Base-by-base conservation (phyloP, 495 filamentous ascomycete genomes). In the Penicillium angulare region DNA sequence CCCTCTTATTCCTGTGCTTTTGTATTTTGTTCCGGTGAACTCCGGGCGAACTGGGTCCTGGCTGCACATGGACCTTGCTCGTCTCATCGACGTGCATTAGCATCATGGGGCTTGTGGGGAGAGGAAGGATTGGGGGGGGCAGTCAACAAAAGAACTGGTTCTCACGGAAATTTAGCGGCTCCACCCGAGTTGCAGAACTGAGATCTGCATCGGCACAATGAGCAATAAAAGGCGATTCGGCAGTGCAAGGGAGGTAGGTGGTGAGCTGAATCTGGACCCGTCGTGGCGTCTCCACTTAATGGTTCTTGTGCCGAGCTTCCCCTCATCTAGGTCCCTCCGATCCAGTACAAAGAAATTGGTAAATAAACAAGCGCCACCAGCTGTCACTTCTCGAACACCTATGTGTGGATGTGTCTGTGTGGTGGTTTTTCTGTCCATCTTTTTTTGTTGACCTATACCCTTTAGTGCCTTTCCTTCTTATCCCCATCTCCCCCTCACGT, bases 21-120 rank as follows among this genome's bases (percentile, higher is more conserved):
- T 27, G 32, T 48, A 2, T 44, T 18, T 34, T 27, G 32, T 48
- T 48, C 45, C 45, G 45, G 54, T 34, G 22, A 41, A 52, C 27
- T 50, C 53, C 54, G 54, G 7, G 32, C 22, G 15, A 16, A 15
- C 32, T 52, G 47, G 26, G 35, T 1, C 32, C 15, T 43, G 38
- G 22, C n/a, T 50, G 20, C 20, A 18, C 43, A 21, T 44, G 38
- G 13, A 18, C n/a, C n/a, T n/a, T 43, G 8, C 35, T 42, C 16
- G 31, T 56, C 35, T 56, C 7, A 33, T 52, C 39, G 47, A 55
- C 33, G 39, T 56, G 54, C 54, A 56, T 52, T 56, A 56, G 49
- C 15, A 47, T 29, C 31, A 56, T 44, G 54, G 49, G 38, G 29
- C 43, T 20, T 33, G 43, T 41, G 43, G 48, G 32, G 48, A 24